phyloP scores from a whole-genome alignment of 2,329 filamentous ascomycete species.

The Talaromyces sp. region DNA sequence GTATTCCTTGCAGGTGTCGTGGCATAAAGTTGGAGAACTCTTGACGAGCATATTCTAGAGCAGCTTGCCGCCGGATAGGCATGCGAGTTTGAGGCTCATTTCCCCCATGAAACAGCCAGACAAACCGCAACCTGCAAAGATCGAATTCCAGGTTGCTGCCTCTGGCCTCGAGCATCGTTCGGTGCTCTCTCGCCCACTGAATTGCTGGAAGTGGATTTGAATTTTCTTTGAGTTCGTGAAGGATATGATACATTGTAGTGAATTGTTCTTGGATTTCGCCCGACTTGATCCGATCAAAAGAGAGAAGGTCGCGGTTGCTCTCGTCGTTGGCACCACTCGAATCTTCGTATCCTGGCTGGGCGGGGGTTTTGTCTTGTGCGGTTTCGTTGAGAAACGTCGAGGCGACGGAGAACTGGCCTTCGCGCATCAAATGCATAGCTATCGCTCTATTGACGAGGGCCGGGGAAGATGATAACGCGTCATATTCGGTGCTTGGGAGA shows the following conservation, averaged over 20 bases:
- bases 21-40: slow-evolving; percentile 70
- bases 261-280: slow-evolving; percentile 74
- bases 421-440: slow-evolving; percentile 90
- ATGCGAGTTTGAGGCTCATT: slow-evolving; percentile 46
- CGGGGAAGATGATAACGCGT: slow-evolving; percentile 70
- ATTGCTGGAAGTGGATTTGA: slow-evolving; percentile 79
- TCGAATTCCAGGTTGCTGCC: slow-evolving; percentile 96
- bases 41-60: slow-evolving; percentile 68
- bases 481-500: slow-evolving; percentile 70
- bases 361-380: slow-evolving; percentile 38
- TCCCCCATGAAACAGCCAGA: slow-evolving; percentile 76
- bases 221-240: slow-evolving; percentile 66
- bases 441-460: slow-evolving; percentile 86
- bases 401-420: slow-evolving; percentile 87
- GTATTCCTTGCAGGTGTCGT: slow-evolving; percentile 72
- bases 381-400: slow-evolving; percentile 77
- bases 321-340: slow-evolving; percentile 22
- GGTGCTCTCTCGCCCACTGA: slow-evolving; percentile 72
- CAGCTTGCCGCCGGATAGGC: slow-evolving; percentile 39
- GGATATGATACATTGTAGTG: slow-evolving; percentile 81
- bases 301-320: slow-evolving; percentile 38
- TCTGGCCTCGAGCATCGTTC: slow-evolving; percentile 64
- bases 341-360: slow-evolving; percentile 21
- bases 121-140: slow-evolving; percentile 79
- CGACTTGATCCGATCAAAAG: slow-evolving; percentile 56